These are phyloP conservation scores for Entoloma clypeatum DNA, from an alignment of 1,284 basidiomycete genomes.

Conservation along the genomic window DNA sequence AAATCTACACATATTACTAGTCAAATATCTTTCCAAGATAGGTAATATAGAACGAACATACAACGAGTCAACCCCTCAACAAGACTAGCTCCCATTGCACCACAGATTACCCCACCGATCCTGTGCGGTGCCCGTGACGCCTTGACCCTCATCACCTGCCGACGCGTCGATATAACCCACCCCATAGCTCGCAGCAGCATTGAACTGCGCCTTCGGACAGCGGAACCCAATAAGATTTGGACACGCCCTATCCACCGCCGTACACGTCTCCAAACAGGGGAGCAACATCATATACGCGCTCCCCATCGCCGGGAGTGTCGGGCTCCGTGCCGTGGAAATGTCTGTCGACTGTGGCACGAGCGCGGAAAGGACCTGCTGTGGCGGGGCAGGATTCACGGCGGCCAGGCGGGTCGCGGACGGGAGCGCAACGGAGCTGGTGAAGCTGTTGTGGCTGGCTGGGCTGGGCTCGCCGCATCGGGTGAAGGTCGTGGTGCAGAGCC, in stretches of 20 bases:
- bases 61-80: too few species aligned
- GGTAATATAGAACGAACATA: too few species aligned
- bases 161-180: conserved; percentile 65
- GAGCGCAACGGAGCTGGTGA: conserved; percentile 26
- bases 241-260: conserved; percentile 70
- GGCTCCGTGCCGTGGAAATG: conserved; percentile 37
- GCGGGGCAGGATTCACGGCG: conserved; percentile 19
- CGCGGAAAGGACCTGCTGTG: conserved; percentile 40
- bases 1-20: too few species aligned
- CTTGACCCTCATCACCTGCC: conserved; percentile 42
- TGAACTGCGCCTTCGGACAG: conserved; percentile 64
- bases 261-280: conserved; percentile 78
- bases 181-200: conserved; percentile 70
- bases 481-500: conserved; percentile 74
- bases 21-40: too few species aligned
- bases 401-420: conserved; percentile 26
- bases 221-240: conserved; percentile 69
- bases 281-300: conserved; percentile 57
- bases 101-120: conserved; percentile 79
- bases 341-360: conserved; percentile 38
- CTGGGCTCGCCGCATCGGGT: conserved; percentile 64
- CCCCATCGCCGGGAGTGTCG: conserved; percentile 42
- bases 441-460: conserved; percentile 28
- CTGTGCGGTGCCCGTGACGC: conserved; percentile 50
- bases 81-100: conserved; percentile 59